phyloP scores from a whole-genome alignment of 768 basidiomycete genomes.

The Boletus barrowsii region DNA sequence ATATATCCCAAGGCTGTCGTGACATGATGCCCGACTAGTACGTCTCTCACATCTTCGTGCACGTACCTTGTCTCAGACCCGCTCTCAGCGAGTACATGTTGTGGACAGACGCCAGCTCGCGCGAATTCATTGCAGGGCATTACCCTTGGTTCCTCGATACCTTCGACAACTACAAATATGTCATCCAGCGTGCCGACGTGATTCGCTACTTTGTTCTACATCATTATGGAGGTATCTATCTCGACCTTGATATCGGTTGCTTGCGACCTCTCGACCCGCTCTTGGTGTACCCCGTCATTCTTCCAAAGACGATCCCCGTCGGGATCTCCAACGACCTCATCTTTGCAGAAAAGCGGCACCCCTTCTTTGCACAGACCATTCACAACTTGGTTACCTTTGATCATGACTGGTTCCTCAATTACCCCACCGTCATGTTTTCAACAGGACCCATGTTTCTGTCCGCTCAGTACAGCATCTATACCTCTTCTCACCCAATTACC shows the following conservation, averaged over 20 bases:
- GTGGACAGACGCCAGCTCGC: constrained; percentile 92
- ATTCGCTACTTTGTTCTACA: constrained; percentile 98
- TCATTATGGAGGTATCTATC: constrained; percentile 91
- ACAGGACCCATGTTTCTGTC: constrained; percentile 99
- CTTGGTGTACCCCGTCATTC: constrained; percentile 79
- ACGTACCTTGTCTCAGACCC: constrained; percentile 15
- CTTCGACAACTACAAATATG: constrained; percentile 87
- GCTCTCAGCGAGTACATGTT: constrained; percentile 83
- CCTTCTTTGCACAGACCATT: constrained; percentile 90
- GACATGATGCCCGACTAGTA: constrained; percentile 97
- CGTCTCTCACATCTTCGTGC: constrained; percentile 34
- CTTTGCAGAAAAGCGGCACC: constrained; percentile 79
- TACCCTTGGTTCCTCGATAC: constrained; percentile 94
- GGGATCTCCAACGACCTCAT: constrained; percentile 98
- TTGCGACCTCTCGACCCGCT: constrained; percentile 82
- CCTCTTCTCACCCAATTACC: constrained; percentile 60
- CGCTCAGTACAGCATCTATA: constrained; percentile 87
- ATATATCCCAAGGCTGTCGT: constrained; percentile 78
- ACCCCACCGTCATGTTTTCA: constrained; percentile 99
- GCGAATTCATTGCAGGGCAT: constrained; percentile 82
- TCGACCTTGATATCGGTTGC: constrained; percentile 97
- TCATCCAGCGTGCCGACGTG: constrained; percentile 93
- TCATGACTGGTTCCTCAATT: constrained; percentile 92
- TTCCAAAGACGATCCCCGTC: constrained; percentile 95
- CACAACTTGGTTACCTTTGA: constrained; percentile 90